These are phyloP conservation scores for Osmanthus fragrans DNA, from an alignment of 257 asterid species.

Conservation along the genomic window DNA sequence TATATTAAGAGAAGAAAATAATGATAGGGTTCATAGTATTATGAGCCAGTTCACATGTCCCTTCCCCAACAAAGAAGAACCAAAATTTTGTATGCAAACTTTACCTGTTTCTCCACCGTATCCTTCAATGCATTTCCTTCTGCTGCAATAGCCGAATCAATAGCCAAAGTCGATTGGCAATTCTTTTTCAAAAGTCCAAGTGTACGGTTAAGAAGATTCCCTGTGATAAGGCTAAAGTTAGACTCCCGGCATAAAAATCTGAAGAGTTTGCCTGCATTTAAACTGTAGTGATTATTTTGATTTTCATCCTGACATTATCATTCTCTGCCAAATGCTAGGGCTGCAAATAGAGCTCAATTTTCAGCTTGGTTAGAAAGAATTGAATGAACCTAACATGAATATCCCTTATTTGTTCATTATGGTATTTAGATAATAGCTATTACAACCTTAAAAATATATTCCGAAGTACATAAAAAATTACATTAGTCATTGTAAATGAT, in stretches of 20 bases:
- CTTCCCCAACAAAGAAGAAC: slow-evolving; percentile 6
- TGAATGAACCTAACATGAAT: not conserved
- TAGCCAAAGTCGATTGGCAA: slow-evolving; percentile 67
- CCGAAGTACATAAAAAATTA: not conserved
- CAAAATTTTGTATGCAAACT: not conserved
- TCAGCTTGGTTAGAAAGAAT: no score
- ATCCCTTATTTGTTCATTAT: not conserved
- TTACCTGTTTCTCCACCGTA: slow-evolving; percentile 82
- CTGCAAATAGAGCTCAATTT: no score
- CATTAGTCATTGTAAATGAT: not conserved
- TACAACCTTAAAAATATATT: not conserved
- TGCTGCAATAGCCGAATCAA: slow-evolving; percentile 81
- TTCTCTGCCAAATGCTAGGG: not conserved
- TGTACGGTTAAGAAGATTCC: slow-evolving; percentile 96
- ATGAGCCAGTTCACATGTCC: not conserved
- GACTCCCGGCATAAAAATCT: slow-evolving; percentile 13
- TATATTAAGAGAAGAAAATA: not conserved
- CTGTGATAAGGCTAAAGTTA: slow-evolving; percentile 40
- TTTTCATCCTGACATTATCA: not conserved
- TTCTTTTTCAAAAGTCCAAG: slow-evolving; percentile 91
- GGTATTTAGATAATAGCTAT: not conserved
- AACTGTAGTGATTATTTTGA: not conserved
- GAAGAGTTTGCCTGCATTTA: not conserved
- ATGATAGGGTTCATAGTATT: not conserved
- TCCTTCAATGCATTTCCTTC: slow-evolving; percentile 70